Base-by-base conservation (phyloP, 164 flowering plant genomes). In the Vitis amurensis region DNA sequence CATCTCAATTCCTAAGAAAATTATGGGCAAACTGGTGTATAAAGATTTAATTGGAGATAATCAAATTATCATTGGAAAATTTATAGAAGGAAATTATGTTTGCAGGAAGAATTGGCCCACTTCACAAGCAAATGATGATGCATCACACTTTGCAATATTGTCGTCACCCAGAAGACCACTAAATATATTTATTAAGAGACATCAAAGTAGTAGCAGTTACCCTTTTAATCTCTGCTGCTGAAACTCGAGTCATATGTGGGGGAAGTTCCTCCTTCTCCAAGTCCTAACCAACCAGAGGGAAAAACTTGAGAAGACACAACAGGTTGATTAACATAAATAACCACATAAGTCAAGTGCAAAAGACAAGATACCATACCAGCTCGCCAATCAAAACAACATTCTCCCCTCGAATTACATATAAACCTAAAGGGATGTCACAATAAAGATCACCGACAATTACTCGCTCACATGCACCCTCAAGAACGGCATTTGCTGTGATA, bases 361-460 rank as follows among this genome's bases (percentile, higher is more conserved):
- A 66, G 27, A 23, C 27, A 23, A 23, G 17, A 47, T 3, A 53
- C 19, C 71, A 49, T 85, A 93, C 98, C 95, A 93, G 85, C 71
- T 94, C 98, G 7, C 98, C 98, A 61, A 94, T 90, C 59, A 94
- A 75, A 68, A 94, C 98, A 68, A 94, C 98, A 82, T 94, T 94
- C 78, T 94, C 97, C 70, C 98, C 97, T 61, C 98, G 91, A 56
- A 94, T 92, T 47, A 94, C 87, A 78, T 94, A 92, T n/a, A 94
- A 83, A 73, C 98, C 97, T 56, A 94, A 80, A 8, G 91, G 98
- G 59, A 94, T 90, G 76, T 94, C 97, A 76, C 92, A 90, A 63
- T 89, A 94, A 11, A 88, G 86, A 16, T 94, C 93, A 59, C 98
- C 97, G 67, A 94, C 98, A 74, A 93, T 93, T 16, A 90, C 92